Evolutionary conservation across 2,329 filamentous ascomycete genomes (phyloP), one percentile per base, ranked within the genome.

Genomic region (Ophiostoma ulmi): DNA sequence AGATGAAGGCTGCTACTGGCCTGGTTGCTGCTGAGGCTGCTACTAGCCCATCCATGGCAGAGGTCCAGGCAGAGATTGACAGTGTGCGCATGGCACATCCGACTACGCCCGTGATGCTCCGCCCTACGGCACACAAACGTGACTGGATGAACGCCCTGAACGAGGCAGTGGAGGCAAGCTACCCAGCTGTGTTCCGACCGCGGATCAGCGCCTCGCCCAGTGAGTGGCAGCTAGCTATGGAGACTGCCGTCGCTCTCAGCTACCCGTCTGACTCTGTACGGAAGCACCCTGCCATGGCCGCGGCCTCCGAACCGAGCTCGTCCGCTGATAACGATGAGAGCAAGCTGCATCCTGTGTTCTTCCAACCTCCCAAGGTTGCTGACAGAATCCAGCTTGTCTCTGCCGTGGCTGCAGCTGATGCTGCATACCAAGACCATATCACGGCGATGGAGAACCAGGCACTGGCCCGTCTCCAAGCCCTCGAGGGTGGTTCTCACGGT

Each of bases 191-290:
- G 71, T 72, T 66, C 69, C 75, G 35, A 13, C 58, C 58, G 72
- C 75, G 72, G 63, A 72, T 68, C 70, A 70, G 44, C 69, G 77
- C 72, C 68, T 75, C 76, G 20, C 74, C 76, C 26, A 75, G 74
- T 48, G 75, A 79, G 31, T 81, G 80, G 80, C 75, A 77, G 10
- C 75, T 76, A 22, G 83, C 83, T 4, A 78, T 84, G 1, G 72
- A 77, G 4, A 72, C 78, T 68, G 80, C 81, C 22, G 73, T 80
- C 35, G 72, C 75, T 52, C 58, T 26, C 26, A 63, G 58, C 26
- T 75, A 58, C 73, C 71, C 73, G 5, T 78, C 78, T 44, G 76
- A 80, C 69, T 72, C 77, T 10, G 72, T 79, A 17, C 72, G 73
- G 61, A 72, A 75, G 61, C 79, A 80, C 72, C 79, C 80, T 1